Evolutionary conservation across 1,139 yeast species (phyloP).

Genomic region (Debaryomyces coudertii): DNA sequence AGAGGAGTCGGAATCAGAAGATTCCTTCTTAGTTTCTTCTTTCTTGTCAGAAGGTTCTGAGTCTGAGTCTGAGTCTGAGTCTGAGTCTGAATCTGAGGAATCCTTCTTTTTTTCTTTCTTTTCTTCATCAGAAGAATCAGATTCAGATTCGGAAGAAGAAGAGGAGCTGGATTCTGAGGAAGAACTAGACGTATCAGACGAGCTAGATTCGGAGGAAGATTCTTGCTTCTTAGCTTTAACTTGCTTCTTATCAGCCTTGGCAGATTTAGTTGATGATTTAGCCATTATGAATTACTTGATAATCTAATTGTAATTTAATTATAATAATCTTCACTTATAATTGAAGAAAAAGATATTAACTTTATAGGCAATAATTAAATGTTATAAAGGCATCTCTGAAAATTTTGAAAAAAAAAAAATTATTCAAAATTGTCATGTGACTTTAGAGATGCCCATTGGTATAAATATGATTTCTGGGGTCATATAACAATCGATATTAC

Average conservation of each 20-base stretch:
- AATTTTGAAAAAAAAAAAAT: slow-evolving; percentile 12
- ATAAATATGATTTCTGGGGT: slow-evolving; percentile 6
- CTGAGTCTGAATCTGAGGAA: slow-evolving; percentile 31
- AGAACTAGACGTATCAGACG: slow-evolving; percentile 21
- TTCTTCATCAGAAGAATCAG: slow-evolving; percentile 20
- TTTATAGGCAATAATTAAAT: slow-evolving; percentile 8
- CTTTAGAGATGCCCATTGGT: neutral
- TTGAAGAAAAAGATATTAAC: neutral
- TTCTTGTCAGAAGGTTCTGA: slow-evolving; percentile 16
- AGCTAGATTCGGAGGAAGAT: slow-evolving; percentile 25
- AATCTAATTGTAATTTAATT: slow-evolving; percentile 3
- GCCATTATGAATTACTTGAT: slow-evolving; percentile 26
- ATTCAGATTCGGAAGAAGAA: slow-evolving; percentile 15
- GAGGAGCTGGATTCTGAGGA: slow-evolving; percentile 14
- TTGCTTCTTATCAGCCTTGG: slow-evolving; percentile 30
- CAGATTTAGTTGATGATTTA: slow-evolving; percentile 30
- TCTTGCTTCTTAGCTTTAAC: slow-evolving; percentile 34
- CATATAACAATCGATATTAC: neutral
- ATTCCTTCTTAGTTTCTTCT: slow-evolving; percentile 17
- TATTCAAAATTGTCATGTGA: slow-evolving; percentile 1
- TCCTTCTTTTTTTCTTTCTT: slow-evolving; percentile 23
- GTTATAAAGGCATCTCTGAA: slow-evolving; percentile 14
- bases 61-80: slow-evolving; percentile 26
- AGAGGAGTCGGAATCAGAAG: slow-evolving; percentile 3
- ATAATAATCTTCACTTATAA: slow-evolving; percentile 2